Evolutionary conservation across 257 asterid species (phyloP).

Genomic region (Solanum chmielewskii): DNA sequence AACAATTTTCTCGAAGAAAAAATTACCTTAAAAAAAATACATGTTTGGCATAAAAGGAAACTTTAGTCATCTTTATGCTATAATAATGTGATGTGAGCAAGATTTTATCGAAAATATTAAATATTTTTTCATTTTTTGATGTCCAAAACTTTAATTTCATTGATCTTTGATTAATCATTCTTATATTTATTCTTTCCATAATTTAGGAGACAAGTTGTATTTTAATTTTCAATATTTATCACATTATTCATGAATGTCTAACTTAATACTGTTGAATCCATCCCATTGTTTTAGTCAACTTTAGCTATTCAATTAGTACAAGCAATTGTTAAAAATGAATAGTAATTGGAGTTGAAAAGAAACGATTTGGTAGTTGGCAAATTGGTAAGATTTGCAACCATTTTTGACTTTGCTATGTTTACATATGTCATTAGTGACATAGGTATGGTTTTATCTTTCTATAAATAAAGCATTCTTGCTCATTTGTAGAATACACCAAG

Average conservation of each 20-base stretch:
- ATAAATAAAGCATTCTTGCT: too few species aligned
- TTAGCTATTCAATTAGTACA: too few species aligned
- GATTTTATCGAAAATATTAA: not conserved
- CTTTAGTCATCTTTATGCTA: not conserved
- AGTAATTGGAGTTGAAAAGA: too few species aligned
- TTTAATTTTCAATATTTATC: not conserved
- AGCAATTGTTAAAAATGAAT: too few species aligned
- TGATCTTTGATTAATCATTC: not conserved
- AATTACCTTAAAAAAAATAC: not conserved
- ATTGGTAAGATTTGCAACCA: too few species aligned
- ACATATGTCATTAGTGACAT: too few species aligned
- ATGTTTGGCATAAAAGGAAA: not conserved
- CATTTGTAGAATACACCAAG: too few species aligned
- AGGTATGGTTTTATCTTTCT: too few species aligned
- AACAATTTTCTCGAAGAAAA: not conserved
- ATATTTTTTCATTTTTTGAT: not conserved
- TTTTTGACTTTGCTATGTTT: too few species aligned
- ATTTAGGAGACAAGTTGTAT: not conserved
- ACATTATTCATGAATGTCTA: not conserved
- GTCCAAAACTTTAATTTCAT: not conserved
- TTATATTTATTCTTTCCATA: not conserved
- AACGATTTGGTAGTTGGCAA: too few species aligned
- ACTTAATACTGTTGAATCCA: too few species aligned
- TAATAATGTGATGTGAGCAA: not conserved
- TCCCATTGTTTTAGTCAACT: too few species aligned